Evolutionary conservation across 768 basidiomycete genomes (phyloP).

Genomic region (Omphalotus guepiniiformis): DNA sequence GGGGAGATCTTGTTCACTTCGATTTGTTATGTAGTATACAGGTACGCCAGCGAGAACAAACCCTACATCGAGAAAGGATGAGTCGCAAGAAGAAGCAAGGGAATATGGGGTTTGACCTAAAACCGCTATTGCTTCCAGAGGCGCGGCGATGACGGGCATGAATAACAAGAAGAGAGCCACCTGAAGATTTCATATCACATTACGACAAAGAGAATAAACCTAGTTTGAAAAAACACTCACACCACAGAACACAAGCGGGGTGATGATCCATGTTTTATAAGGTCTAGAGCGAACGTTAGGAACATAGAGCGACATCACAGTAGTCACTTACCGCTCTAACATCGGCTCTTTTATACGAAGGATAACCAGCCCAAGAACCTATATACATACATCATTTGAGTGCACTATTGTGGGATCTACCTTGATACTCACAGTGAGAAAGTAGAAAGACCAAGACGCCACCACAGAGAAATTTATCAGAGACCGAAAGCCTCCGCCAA

Average conservation of each 20-base stretch:
- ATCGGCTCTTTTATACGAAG: constrained; percentile 87
- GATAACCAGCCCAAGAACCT: constrained; percentile 88
- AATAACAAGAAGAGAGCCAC: constrained; percentile 86
- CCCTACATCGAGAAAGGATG: constrained; percentile 39
- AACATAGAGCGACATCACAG: background rate
- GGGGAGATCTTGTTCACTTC: constrained; percentile 37
- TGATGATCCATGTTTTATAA: constrained; percentile 88
- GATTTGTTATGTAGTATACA: constrained; percentile 75
- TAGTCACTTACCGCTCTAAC: constrained; percentile 59
- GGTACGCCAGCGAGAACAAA: constrained; percentile 80
- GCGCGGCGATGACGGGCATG: constrained; percentile 94
- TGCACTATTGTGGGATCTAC: background rate
- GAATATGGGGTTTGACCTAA: too few relatives aligned
- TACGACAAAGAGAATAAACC: constrained; percentile 3
- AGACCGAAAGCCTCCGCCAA: constrained; percentile 87
- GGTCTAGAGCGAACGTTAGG: constrained; percentile 47
- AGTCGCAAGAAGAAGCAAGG: constrained; percentile 7
- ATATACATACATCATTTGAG: constrained; percentile 7
- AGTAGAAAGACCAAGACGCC: constrained; percentile 84
- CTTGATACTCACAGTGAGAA: constrained; percentile 60
- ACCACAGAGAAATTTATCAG: constrained; percentile 89
- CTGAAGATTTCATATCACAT: constrained; percentile 28
- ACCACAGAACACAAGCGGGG: constrained; percentile 85
- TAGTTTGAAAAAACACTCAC: constrained; percentile 38
- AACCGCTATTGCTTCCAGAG: constrained; percentile 81